Evolutionary conservation across 1,284 basidiomycete genomes (phyloP), one percentile per base, ranked within the genome.

Genomic region (Sporisorium sorghi): DNA sequence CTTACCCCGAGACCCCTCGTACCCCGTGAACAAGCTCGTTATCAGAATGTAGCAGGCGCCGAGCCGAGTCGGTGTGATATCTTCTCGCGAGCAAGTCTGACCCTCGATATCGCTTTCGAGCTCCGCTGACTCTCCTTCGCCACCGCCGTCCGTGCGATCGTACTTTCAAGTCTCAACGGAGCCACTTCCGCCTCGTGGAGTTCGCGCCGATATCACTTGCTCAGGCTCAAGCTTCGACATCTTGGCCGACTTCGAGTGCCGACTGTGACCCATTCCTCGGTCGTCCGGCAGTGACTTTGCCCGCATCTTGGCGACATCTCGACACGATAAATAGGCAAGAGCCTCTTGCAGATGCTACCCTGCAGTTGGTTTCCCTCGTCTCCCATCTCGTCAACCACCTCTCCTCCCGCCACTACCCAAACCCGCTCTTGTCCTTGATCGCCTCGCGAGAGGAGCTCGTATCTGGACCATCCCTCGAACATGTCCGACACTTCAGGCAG

Each of bases 401-500:
- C 30, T 23, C 30, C 32, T 30, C 28, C 15, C 26, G 26, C 26
- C 26, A 3, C 19, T 30, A 48, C 5, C 24, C 17, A 30, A 32
- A 47, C 4, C 26, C 19, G 26, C 17, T 4, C 42, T 14, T 24
- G 7, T 10, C 44, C 26, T n/a, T 19, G 24, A 7, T 19, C 43
- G 42, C 10, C n/a, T 21, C 10, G n/a, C 9, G 24, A 4, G 6
- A 28, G 12, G 6, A 47, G 15, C 15, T 17, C 15, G 15, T 8
- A 5, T 37, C 35, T 15, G 14, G n/a, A 30, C 17, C 26, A 23
- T n/a, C 28, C 19, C 14, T 49, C 39, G n/a, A 47, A 2, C 28
- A 66, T 66, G 64, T 56, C 64, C 24, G 64, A 60, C 48, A n/a
- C 24, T 12, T 51, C 43, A 10, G 58, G 51, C 10, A 51, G 46